Base-by-base conservation (phyloP, 306 rosid species). In the Medicago ruthenica region DNA sequence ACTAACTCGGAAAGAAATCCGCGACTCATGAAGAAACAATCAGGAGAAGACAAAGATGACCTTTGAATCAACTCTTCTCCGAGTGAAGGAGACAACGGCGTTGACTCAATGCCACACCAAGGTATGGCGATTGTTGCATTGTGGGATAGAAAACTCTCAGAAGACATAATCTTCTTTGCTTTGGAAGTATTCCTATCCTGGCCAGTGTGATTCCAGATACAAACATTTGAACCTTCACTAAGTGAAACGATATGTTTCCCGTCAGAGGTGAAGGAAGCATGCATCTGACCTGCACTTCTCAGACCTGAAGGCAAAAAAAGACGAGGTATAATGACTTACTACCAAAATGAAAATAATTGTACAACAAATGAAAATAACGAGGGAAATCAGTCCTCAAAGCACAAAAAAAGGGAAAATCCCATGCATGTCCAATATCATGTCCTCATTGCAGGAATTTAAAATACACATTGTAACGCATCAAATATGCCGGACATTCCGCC, bases 231-330 rank as follows among this genome's bases (percentile, higher is more conserved):
- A 76, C 92, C 96, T 44, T 88, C 98, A 9, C 86, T 75, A 6
- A 87, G 88, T 0, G 98, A 84, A 68, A 93, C 82, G 4, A 93
- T 81, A 75, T 89, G 96, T 85, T 88, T 93, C 78, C 97, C 98
- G 4, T 93, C 98, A 0, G 85, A 80, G 34, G 96, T 91, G 80
- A 93, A 91, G 37, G 96, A 91, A 39, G 98, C 92, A 40, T 81
- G 82, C 79, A 82, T 83, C 69, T 89, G 91, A 84, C 86, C 92
- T 14, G 83, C 87, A 79, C 81, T 85, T 74, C 85, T 84, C 57
- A 80, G 78, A 44, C 98, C 98, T 93, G 79, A 75, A 45, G 17
- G 42, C 14, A 44, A 66, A 81, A 34, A 15, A 73, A 9, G 22
- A 36, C 40, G 7, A 13, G 68, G 70, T 45, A 66, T 67, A 16